Conservation (phyloP, 495 filamentous ascomycete genomes). For the Sordaria brevicollis region DNA sequence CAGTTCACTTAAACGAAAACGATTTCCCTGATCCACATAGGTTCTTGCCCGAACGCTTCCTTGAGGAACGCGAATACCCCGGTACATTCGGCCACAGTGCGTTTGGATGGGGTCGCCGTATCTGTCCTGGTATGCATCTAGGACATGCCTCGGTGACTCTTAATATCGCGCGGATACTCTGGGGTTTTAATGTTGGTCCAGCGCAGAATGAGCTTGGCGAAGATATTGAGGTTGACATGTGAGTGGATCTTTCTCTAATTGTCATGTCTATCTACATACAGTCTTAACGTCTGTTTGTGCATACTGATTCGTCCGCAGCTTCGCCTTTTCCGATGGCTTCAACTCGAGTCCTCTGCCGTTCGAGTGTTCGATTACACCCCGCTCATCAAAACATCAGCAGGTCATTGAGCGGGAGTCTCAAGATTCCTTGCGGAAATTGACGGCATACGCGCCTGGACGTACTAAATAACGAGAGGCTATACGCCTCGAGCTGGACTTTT, state of each 20-base stretch:
- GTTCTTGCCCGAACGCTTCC: conserved; percentile 37
- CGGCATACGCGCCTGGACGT: conserved; percentile 1
- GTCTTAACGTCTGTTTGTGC: neutral
- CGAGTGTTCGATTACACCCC: conserved; percentile 30
- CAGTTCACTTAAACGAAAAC: conserved; percentile 44
- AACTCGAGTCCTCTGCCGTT: conserved; percentile 43
- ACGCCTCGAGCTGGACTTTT: no score
- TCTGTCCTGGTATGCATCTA: conserved; percentile 45
- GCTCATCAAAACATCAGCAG: conserved; percentile 19
- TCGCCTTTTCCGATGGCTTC: conserved; percentile 42
- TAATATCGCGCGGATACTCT: conserved; percentile 43
- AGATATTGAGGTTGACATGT: conserved; percentile 40
- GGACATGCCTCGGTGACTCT: conserved; percentile 39
- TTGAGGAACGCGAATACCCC: conserved; percentile 35
- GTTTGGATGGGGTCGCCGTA: conserved; percentile 48
- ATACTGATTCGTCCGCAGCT: conserved; percentile 13
- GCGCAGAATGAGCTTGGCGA: conserved; percentile 33
- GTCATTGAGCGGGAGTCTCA: conserved; percentile 22
- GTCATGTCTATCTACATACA: neutral
- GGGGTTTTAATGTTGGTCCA: conserved; percentile 40
- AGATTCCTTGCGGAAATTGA: conserved; percentile 17
- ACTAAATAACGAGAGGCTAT: no score
- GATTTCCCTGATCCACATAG: conserved; percentile 47
- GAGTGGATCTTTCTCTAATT: neutral
- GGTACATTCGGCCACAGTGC: conserved; percentile 44